These are phyloP conservation scores for Ormosia emarginata DNA, from an alignment of 306 rosid species.

Conservation along the genomic window DNA sequence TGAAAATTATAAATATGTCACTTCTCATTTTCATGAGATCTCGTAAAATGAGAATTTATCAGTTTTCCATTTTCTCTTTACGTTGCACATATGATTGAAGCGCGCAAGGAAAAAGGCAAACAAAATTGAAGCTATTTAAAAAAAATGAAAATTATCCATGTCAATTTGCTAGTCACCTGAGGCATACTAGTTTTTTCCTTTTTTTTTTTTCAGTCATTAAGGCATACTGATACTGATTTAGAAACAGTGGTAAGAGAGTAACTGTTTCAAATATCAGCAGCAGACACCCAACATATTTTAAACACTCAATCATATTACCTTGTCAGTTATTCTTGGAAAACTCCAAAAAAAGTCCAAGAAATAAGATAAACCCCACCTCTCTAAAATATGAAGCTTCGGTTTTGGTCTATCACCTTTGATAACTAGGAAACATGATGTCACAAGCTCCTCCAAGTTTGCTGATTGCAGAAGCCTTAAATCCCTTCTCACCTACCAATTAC, in stretches of 20 bases:
- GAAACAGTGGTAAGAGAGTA: neutral
- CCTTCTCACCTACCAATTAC: constrained; percentile 64
- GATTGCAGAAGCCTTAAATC: constrained; percentile 63
- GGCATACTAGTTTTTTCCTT: neutral
- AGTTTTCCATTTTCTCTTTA: neutral
- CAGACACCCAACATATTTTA: neutral
- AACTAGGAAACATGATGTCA: constrained; percentile 61
- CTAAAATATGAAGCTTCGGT: constrained; percentile 73
- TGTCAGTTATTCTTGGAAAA: neutral
- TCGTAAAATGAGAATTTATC: neutral
- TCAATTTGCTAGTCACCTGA: neutral
- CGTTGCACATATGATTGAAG: neutral
- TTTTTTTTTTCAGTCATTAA: neutral
- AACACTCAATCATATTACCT: neutral
- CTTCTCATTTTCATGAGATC: neutral
- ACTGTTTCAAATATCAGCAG: neutral
- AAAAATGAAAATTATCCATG: neutral
- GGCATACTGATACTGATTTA: neutral
- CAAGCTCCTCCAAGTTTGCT: constrained; percentile 64
- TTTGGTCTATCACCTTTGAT: constrained; percentile 68
- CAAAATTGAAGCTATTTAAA: neutral
- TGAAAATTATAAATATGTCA: neutral
- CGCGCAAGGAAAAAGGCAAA: neutral
- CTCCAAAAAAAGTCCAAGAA: neutral
- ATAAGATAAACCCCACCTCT: constrained; percentile 47